Evolutionary conservation across 2,329 filamentous ascomycete species (phyloP), one percentile per base, ranked within the genome.

Genomic region (Lachnum nothofagi): DNA sequence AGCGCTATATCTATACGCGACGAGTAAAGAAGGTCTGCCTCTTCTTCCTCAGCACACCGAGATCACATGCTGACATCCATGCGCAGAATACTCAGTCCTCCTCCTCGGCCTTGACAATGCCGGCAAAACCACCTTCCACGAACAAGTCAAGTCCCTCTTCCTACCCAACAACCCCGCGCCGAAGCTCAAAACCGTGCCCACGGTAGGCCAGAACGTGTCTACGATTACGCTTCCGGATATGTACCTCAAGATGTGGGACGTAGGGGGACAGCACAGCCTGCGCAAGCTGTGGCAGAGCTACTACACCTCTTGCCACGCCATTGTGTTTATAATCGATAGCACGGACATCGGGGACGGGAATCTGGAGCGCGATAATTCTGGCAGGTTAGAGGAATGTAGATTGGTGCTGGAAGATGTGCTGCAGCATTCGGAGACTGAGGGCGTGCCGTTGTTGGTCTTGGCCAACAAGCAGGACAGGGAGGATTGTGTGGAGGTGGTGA

Each of bases 211-310:
- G 68, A 97, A 97, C 70, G 91, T 97, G 56, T 87, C 88, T 54
- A 93, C 91, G 40, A 88, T 98, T 65, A 82, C 86, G 19, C 78
- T 97, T 20, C 86, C 89, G 14, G 89, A 95, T 68, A 91, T 96
- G 82, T 96, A 97, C 74, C 77, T 98, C 65, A 95, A 96, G 75
- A 86, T 98, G 62, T 97, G 93, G 93, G 93, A 98, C 66, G 89
- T 98, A 1, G 93, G 93, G 56, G 93, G 93, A 5, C 93, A 98
- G 70, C 83, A 93, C 64, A 86, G 81, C 23, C 79, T 98, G 65
- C 85, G 93, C 54, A 85, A 86, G 55, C 80, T 97, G 25, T 98
- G 93, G 93, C 89, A 95, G 68, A 89, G 84, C 68, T 98, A 98
- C 73, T 98, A 96, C 74, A 77, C 83, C 43, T 88, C 82, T 67